phyloP scores from a whole-genome alignment of 371 early-diverging fungal genomes.

The Rhizopus arrhizus region DNA sequence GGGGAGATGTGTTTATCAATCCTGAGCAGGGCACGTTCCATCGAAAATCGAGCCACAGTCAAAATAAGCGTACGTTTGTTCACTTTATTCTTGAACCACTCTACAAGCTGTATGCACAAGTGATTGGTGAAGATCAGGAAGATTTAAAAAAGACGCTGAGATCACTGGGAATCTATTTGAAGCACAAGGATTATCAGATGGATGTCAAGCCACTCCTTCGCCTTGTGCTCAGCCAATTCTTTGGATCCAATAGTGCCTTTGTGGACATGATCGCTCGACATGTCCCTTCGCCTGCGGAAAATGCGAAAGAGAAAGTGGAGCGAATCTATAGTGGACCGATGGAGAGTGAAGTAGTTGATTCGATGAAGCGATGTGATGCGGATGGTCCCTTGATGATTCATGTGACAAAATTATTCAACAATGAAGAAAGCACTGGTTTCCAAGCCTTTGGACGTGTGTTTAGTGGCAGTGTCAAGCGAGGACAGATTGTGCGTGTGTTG shows the following conservation, averaged over 20 bases:
- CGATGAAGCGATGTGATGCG: slow-evolving; percentile 83
- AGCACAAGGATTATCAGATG: slow-evolving; percentile 72
- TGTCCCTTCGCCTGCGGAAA: slow-evolving; percentile 80
- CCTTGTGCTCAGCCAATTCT: slow-evolving; percentile 83
- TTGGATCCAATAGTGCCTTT: slow-evolving; percentile 86
- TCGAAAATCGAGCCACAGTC: slow-evolving; percentile 61
- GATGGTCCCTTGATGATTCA: slow-evolving; percentile 92
- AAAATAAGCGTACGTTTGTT: slow-evolving; percentile 85
- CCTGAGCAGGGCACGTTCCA: slow-evolving; percentile 77
- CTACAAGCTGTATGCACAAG: slow-evolving; percentile 90
- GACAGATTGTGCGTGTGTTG: slow-evolving; percentile 84
- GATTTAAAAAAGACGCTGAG: slow-evolving; percentile 72
- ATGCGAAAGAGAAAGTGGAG: slow-evolving; percentile 69
- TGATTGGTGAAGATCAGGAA: slow-evolving; percentile 70
- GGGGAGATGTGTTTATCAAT: slow-evolving; percentile 96
- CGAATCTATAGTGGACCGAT: slow-evolving; percentile 79
- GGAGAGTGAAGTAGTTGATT: slow-evolving; percentile 60
- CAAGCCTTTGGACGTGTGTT: slow-evolving; percentile 91
- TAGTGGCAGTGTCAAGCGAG: slow-evolving; percentile 82
- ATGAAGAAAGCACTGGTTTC: slow-evolving; percentile 80
- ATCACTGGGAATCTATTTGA: slow-evolving; percentile 80
- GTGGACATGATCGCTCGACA: slow-evolving; percentile 87
- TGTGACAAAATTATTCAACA: slow-evolving; percentile 86
- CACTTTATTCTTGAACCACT: slow-evolving; percentile 96
- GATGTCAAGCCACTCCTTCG: slow-evolving; percentile 84